Evolutionary conservation across 495 filamentous ascomycete species (phyloP).

Genomic region (Trichoderma erinaceum): DNA sequence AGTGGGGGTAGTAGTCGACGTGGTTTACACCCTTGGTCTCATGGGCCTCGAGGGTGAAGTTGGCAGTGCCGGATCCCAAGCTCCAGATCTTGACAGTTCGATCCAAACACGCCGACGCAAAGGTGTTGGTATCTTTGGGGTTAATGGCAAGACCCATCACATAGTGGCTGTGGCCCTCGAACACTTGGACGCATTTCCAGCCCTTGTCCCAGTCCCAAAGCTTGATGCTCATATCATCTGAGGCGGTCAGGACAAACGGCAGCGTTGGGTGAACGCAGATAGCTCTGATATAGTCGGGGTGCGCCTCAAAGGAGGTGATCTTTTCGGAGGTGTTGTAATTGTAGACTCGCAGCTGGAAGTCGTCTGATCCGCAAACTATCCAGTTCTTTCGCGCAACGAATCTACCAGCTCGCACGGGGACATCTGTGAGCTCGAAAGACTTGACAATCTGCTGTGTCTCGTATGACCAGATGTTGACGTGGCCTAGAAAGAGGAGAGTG

Average conservation of each 20-base stretch:
- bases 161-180: conserved; percentile 96
- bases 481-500: conserved; percentile 47
- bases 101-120: conserved; percentile 94
- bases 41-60: conserved; percentile 94
- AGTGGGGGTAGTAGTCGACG: conserved; percentile 94
- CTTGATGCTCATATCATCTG: conserved; percentile 99
- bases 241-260: conserved; percentile 91
- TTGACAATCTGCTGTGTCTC: conserved; percentile 97
- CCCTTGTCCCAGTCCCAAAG: conserved; percentile 98
- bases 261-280: conserved; percentile 96
- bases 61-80: conserved; percentile 79
- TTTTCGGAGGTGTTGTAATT: conserved; percentile 99
- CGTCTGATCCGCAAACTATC: conserved; percentile 97
- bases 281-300: conserved; percentile 97
- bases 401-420: conserved; percentile 92
- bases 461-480: conserved; percentile 99
- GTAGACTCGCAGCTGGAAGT: conserved; percentile 90
- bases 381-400: conserved; percentile 98
- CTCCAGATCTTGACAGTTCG: conserved; percentile 98
- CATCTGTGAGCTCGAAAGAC: conserved; percentile 98
- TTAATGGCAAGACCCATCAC: conserved; percentile 99
- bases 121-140: conserved; percentile 96
- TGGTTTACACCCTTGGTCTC: conserved; percentile 98
- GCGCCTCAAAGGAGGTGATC: conserved; percentile 96
- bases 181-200: conserved; percentile 98